Evolutionary conservation across 352 stramenopile species (phyloP), one percentile per base, ranked within the genome.

Genomic region (Phytophthora hibernalis): DNA sequence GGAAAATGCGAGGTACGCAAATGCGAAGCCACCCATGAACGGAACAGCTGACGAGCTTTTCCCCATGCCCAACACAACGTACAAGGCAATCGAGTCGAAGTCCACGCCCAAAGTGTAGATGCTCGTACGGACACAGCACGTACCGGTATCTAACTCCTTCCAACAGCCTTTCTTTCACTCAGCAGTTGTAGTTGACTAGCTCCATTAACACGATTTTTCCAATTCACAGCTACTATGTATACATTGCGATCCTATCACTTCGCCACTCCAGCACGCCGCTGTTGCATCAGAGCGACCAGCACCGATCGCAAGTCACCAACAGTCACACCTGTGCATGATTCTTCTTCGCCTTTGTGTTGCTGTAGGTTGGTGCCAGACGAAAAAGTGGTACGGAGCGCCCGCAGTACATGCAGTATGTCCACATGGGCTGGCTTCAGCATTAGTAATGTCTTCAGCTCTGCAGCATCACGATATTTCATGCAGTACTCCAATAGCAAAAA

Each of bases 401-500:
- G 71, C 21, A 93, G 64, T 13, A 93, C 79, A 40, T 89, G 70
- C 50, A 94, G 58, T 50, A 77, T 72, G 38, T 80, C 74, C 35
- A 95, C 76, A 53, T 90, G 74, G 3, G 38, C 28, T 18, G 86
- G 86, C 43, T 91, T 91, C 12, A 76, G 62, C 60, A 62, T 59
- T 1, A 95, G 54, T 35, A 95, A 53, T 12, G 53, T 21, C 49
- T 83, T 74, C 18, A 95, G 65, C 22, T 89, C 81, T 2, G 38
- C 33, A 0, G 77, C 77, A 35, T 74, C 58, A 55, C 83, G 75
- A 44, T 84, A 59, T 7, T 65, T 61, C 4, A 93, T 74, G 40
- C 86, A 95, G 65, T 89, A 83, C 44, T 83, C 77, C 28, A 95
- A 52, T 49, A 92, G 49, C 16, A 74, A 68, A 47, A 95, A 91